Percentiles rank a stretch among this genome's conserved stretches.
phyloP scores from a whole-genome alignment of 805 yeast genomes.

The Lipomyces anomalus region DNA sequence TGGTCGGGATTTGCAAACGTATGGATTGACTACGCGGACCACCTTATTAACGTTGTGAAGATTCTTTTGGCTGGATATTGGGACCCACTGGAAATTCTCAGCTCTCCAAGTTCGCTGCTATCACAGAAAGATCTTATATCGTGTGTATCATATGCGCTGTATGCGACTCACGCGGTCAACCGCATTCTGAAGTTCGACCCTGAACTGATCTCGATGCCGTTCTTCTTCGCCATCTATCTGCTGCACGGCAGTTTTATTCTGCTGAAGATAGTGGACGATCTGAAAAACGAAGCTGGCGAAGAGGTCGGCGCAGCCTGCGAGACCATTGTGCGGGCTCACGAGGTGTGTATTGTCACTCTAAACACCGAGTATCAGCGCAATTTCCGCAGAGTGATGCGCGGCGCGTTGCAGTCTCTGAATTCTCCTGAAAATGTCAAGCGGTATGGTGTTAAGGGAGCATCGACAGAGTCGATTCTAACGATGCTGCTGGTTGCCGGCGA shows the following conservation, averaged over 20 bases:
- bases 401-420: too few species aligned
- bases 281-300: conserved; percentile 24
- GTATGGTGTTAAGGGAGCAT: too few species aligned
- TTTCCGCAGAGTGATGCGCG: conserved; percentile 30
- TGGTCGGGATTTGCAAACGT: conserved; percentile 2
- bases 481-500: conserved; percentile 30
- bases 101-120: conserved; percentile 23
- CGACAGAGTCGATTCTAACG: too few species aligned
- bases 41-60: conserved; percentile 26
- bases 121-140: conserved; percentile 23
- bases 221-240: conserved; percentile 30
- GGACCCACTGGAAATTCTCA: conserved; percentile 31
- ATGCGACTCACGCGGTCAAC: conserved; percentile 27
- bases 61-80: conserved; percentile 29
- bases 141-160: conserved; percentile 26
- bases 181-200: conserved; percentile 28
- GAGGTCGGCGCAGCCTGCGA: conserved; percentile 30
- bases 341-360: conserved; percentile 30
- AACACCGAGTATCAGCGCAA: conserved; percentile 32
- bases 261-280: conserved; percentile 27
- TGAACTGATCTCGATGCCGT: conserved; percentile 30
- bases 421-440: too few species aligned
- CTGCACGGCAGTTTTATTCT: conserved; percentile 30
- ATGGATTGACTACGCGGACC: conserved; percentile 15
- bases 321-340: conserved; percentile 31